Evolutionary conservation across 2,329 filamentous ascomycete genomes (phyloP).

Genomic region (Exophiala sp.): DNA sequence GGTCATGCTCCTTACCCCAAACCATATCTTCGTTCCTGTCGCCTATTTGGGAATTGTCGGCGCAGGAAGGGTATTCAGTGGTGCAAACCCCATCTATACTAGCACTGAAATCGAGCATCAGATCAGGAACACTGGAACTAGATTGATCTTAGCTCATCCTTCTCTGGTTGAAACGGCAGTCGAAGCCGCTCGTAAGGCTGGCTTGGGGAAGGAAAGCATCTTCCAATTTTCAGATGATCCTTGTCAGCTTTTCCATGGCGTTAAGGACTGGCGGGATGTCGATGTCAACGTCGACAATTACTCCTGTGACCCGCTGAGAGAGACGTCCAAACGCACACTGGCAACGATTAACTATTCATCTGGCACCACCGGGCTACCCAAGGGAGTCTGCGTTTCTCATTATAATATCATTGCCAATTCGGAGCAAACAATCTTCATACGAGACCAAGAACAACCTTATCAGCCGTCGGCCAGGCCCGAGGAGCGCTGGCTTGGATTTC

Average conservation of each 20-base stretch:
- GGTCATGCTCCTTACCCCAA: constrained; percentile 57
- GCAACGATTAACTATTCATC: constrained; percentile 51
- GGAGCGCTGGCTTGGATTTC: constrained; percentile 43
- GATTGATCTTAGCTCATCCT: no score
- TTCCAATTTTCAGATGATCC: no score
- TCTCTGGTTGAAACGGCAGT: no score
- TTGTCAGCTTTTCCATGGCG: no score
- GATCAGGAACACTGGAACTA: no score
- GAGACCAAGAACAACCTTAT: constrained; percentile 51
- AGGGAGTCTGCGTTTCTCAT: constrained; percentile 50
- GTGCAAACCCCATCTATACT: constrained; percentile 64
- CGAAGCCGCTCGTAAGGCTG: no score
- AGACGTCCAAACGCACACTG: constrained; percentile 25
- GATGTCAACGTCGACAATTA: no score
- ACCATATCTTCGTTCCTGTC: constrained; percentile 65
- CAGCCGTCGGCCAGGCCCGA: constrained; percentile 26
- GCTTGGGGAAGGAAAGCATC: no score
- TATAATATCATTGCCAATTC: constrained; percentile 50
- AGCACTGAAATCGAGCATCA: no score
- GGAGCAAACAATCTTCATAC: constrained; percentile 52
- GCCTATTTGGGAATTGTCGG: constrained; percentile 57
- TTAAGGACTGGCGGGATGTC: no score
- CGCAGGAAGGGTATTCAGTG: constrained; percentile 55
- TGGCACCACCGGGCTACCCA: constrained; percentile 51
- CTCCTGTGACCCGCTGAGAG: no score